These are phyloP conservation scores for Lipomyces sp. DNA, from an alignment of 805 yeast genomes.

Conservation along the genomic window DNA sequence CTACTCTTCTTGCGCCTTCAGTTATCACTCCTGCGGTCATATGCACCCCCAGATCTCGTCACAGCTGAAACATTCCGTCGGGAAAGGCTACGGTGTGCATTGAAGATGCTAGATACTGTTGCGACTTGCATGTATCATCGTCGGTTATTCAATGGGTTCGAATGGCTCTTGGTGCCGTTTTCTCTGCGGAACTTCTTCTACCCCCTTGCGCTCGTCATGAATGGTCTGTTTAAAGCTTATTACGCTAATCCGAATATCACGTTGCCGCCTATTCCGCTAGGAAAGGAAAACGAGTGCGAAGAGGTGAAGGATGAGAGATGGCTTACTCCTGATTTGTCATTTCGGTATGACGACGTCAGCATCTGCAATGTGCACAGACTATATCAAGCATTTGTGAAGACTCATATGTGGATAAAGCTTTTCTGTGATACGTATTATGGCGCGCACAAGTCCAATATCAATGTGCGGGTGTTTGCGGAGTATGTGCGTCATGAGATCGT, in stretches of 20 bases:
- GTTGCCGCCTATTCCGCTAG: slow-evolving; percentile 14
- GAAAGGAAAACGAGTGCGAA: neutral
- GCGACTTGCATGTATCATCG: slow-evolving; percentile 24
- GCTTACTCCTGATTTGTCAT: slow-evolving; percentile 27
- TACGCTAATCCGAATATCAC: slow-evolving; percentile 21
- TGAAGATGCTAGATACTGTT: slow-evolving; percentile 31
- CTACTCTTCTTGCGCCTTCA: slow-evolving; percentile 30
- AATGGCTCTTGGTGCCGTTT: slow-evolving; percentile 28
- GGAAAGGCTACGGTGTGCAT: slow-evolving; percentile 22
- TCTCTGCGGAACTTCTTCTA: slow-evolving; percentile 23
- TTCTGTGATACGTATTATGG: slow-evolving; percentile 19
- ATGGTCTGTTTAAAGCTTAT: slow-evolving; percentile 19
- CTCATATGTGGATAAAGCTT: slow-evolving; percentile 15
- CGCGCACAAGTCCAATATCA: slow-evolving; percentile 21
- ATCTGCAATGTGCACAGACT: slow-evolving; percentile 23
- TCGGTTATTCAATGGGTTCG: slow-evolving; percentile 27
- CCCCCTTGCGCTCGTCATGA: slow-evolving; percentile 27
- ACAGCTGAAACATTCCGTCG: slow-evolving; percentile 18
- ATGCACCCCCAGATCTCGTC: slow-evolving; percentile 18
- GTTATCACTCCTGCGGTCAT: slow-evolving; percentile 24
- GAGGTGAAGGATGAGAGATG: slow-evolving; percentile 19
- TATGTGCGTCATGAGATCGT: slow-evolving; percentile 28
- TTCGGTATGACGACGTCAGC: slow-evolving; percentile 29
- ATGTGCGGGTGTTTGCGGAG: slow-evolving; percentile 21
- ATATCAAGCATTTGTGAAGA: slow-evolving; percentile 32